Evolutionary conservation across 2,329 filamentous ascomycete species (phyloP).

Genomic region (Penicillium sclerotiorum): DNA sequence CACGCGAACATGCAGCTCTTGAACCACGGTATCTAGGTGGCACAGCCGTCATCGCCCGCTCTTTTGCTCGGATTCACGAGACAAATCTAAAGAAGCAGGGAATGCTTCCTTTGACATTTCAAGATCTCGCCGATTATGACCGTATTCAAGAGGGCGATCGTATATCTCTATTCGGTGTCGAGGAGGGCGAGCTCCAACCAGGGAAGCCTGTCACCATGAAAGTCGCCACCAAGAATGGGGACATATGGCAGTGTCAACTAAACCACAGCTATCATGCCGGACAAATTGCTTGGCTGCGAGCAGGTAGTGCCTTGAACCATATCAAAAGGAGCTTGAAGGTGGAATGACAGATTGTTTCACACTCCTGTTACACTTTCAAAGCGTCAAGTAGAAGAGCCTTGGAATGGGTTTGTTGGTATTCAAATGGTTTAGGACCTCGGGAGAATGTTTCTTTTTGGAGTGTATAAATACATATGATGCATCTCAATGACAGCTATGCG

Average conservation of each 20-base stretch:
- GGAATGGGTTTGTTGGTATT: no score
- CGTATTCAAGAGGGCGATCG: conserved; percentile 22
- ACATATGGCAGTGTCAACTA: conserved; percentile 31
- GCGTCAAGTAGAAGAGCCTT: no score
- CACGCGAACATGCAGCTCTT: conserved; percentile 93
- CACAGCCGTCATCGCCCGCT: conserved; percentile 88
- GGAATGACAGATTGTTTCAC: no score
- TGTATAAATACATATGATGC: no score
- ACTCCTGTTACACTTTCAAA: no score
- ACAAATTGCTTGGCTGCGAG: conserved; percentile 37
- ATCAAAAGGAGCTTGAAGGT: conserved; percentile 21
- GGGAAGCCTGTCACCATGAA: conserved; percentile 34
- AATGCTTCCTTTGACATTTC: conserved; percentile 95
- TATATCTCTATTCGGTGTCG: conserved; percentile 23
- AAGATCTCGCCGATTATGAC: conserved; percentile 89
- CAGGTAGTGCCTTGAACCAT: conserved; percentile 41
- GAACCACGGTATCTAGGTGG: conserved; percentile 94
- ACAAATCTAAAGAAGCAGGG: conserved; percentile 99
- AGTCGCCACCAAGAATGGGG: conserved; percentile 27
- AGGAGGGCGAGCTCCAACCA: conserved; percentile 28
- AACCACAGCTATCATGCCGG: conserved; percentile 38
- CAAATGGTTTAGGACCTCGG: no score
- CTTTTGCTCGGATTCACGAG: conserved; percentile 97
- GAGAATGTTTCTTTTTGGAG: no score
- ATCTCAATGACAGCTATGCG: no score